These are phyloP conservation scores for Dryas integrifolia DNA, from an alignment of 331 rosid species.

Conservation along the genomic window DNA sequence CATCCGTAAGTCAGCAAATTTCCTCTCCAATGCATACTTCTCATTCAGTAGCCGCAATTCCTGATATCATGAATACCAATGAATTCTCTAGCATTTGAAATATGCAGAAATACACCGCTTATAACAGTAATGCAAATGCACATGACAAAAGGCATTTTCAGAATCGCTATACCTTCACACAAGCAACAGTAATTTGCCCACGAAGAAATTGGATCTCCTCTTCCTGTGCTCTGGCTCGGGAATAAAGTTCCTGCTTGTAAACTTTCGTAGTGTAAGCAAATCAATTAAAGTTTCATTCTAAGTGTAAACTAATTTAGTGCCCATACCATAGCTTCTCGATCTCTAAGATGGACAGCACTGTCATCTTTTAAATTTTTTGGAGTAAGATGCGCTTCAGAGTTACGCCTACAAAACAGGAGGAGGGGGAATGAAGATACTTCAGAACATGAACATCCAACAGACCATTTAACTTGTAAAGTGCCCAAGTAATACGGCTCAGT, in stretches of 20 bases:
- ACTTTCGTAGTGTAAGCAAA: slow-evolving; percentile 24
- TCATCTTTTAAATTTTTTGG: slow-evolving; percentile 48
- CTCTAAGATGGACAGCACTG: slow-evolving; percentile 45
- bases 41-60: slow-evolving; percentile 74
- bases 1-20: slow-evolving; percentile 83
- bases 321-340: slow-evolving; percentile 65
- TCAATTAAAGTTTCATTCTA: slow-evolving; percentile 5
- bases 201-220: slow-evolving; percentile 82
- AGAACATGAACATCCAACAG: background rate
- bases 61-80: slow-evolving; percentile 45
- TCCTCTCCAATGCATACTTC: slow-evolving; percentile 79
- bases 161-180: slow-evolving; percentile 58
- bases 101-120: slow-evolving; percentile 5
- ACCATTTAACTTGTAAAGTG: background rate
- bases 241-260: slow-evolving; percentile 62
- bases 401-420: slow-evolving; percentile 38
- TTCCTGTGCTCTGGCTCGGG: slow-evolving; percentile 65
- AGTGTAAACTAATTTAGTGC: background rate
- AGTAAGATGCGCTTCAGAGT: slow-evolving; percentile 40
- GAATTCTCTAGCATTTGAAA: slow-evolving; percentile 17
- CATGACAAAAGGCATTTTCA: slow-evolving; percentile 4
- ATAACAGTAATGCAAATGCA: background rate
- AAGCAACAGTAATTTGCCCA: slow-evolving; percentile 67
- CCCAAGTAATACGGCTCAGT: background rate
- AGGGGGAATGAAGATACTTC: background rate